Evolutionary conservation across 2,329 filamentous ascomycete species (phyloP).

Genomic region (Neonectria hederae): DNA sequence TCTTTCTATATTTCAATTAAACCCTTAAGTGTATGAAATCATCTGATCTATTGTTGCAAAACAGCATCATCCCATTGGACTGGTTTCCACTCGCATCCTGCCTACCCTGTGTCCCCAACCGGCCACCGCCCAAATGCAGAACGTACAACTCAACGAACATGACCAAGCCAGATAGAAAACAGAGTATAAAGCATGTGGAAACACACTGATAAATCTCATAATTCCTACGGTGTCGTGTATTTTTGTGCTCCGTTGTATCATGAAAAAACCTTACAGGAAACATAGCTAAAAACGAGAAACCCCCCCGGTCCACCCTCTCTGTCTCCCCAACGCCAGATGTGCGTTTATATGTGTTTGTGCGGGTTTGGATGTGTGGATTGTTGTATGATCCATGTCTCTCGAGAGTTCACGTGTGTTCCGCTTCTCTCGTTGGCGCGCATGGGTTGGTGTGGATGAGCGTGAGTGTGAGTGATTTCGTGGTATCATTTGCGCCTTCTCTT

Average conservation of each 20-base stretch:
- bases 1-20: neutral
- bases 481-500: constrained; percentile 44
- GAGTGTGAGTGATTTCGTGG: constrained; percentile 48
- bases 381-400: constrained; percentile 26
- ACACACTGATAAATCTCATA: constrained; percentile 6
- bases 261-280: constrained; percentile 26
- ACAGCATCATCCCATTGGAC: neutral
- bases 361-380: constrained; percentile 23
- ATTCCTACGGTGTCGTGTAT: constrained; percentile 38
- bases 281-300: constrained; percentile 29
- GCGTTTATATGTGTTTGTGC: constrained; percentile 36
- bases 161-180: neutral
- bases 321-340: constrained; percentile 46
- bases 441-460: constrained; percentile 17
- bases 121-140: neutral
- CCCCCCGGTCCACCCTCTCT: constrained; percentile 29
- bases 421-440: constrained; percentile 10
- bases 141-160: neutral
- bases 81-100: neutral
- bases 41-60: neutral
- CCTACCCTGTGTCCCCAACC: neutral
- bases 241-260: constrained; percentile 39
- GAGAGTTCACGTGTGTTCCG: constrained; percentile 18
- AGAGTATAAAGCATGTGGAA: neutral
- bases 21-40: neutral